phyloP scores from a whole-genome alignment of 805 yeast species.

The Saccharomycopsis synnaedendra region DNA sequence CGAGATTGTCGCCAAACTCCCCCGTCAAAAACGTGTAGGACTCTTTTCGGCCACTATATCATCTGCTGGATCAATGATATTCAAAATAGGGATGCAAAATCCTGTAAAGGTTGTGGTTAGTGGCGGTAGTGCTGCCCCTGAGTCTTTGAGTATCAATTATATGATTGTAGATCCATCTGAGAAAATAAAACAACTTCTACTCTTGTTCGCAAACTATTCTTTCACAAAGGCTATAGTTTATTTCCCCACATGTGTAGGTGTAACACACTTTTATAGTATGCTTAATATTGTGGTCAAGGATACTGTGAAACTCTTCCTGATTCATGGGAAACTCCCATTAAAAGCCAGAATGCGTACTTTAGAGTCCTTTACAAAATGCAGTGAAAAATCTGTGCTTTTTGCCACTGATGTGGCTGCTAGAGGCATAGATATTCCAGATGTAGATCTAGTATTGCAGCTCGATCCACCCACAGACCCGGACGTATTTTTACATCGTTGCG shows the following conservation, averaged over 20 bases:
- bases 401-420: constrained; percentile 99
- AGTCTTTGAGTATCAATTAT: constrained; percentile 51
- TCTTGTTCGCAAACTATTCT: constrained; percentile 38
- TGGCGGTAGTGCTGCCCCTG: constrained; percentile 43
- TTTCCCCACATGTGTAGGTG: constrained; percentile 83
- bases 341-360: constrained; percentile 68
- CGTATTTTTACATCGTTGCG: constrained; percentile 85
- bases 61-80: constrained; percentile 63
- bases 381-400: constrained; percentile 49
- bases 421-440: constrained; percentile 92
- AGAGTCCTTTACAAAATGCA: constrained; percentile 31
- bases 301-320: constrained; percentile 38
- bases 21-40: constrained; percentile 90
- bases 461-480: constrained; percentile 95
- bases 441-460: constrained; percentile 83
- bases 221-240: constrained; percentile 81
- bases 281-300: constrained; percentile 31
- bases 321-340: constrained; percentile 88
- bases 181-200: constrained; percentile 50
- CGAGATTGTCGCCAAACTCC: constrained; percentile 54
- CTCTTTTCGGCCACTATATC: constrained; percentile 88
- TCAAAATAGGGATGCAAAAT: constrained; percentile 83
- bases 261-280: constrained; percentile 60
- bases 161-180: constrained; percentile 43
- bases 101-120: constrained; percentile 83